Conservation (phyloP, 108 stramenopile genomes). For the Cyclotella kingstonii region DNA sequence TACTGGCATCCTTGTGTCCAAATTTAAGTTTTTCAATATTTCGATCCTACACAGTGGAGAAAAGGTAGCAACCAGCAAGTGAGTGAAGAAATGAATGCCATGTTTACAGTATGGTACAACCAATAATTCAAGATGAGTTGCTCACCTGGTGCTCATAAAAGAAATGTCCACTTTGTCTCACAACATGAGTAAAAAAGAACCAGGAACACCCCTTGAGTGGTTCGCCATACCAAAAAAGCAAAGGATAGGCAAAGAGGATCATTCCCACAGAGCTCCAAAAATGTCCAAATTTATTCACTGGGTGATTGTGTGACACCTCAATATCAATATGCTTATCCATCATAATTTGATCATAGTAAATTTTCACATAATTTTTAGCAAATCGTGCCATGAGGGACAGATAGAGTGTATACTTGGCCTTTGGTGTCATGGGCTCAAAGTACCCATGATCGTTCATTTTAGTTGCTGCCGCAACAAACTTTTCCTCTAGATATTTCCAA, state of each 20-base stretch:
- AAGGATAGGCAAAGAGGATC: constrained; percentile 52
- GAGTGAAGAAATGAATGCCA: background rate
- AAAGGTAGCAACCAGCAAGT: background rate
- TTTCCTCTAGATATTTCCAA: constrained; percentile 28
- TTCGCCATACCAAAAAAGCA: constrained; percentile 43
- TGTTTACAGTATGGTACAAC: no score
- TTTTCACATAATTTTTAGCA: constrained; percentile 25
- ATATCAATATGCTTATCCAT: constrained; percentile 57
- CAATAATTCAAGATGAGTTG: background rate
- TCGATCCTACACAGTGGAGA: constrained; percentile 21
- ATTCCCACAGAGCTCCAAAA: constrained; percentile 52
- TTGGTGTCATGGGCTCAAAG: constrained; percentile 33
- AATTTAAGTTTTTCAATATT: constrained; percentile 62
- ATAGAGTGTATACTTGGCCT: constrained; percentile 20
- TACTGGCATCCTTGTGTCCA: constrained; percentile 55
- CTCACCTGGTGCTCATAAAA: constrained; percentile 56
- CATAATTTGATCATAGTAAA: constrained; percentile 53
- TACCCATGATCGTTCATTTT: constrained; percentile 52
- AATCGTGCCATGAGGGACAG: constrained; percentile 27
- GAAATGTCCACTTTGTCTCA: constrained; percentile 53
- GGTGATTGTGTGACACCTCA: constrained; percentile 56
- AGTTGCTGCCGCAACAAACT: constrained; percentile 46
- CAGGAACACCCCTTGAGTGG: constrained; percentile 43
- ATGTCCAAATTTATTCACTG: constrained; percentile 58
- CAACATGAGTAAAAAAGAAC: constrained; percentile 52